Base-by-base conservation (phyloP, 2,329 filamentous ascomycete species). In the Aspergillus sp. region DNA sequence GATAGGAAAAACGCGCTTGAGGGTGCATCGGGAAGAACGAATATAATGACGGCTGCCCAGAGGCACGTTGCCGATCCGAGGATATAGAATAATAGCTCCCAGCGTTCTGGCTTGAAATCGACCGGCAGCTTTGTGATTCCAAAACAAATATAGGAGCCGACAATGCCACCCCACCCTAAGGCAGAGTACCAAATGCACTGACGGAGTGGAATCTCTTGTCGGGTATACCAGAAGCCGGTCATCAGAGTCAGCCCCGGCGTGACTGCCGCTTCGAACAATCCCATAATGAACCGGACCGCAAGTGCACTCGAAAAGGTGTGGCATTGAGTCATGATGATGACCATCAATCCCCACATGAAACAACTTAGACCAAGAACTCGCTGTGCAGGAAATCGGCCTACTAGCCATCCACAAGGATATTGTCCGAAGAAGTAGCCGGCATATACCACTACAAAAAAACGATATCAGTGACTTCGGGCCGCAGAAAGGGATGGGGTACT, bases 151-250 rank as follows among this genome's bases (percentile, higher is more conserved):
- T 61, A 58, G 21, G 59, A 61, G 8, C 52, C 56, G 33, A 56
- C 37, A 21, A 61, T 61, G 4, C 59, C 59, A 4, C 45, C 59
- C 55, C 52, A 61, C 6, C 59, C 59, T 6, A 61, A 35, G 2
- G 59, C 15, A 4, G 59, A 61, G 44, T 56, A 61, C 56, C 56
- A 61, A 8, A 61, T 61, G 27, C 59, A 61, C 33, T 58, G 56
- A 4, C 59, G 55, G 3, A 61, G 55, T 37, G 59, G 56, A 14
- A 61, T 61, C 37, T 61, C 59, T 7, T 48, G 45, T 4, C 59
- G 59, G 3, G 59, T 61, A 17, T 61, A 61, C 59, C 59, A 61
- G 41, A 61, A 61, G 6, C 59, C 56, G 14, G 59, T 58, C 56
- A 61, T 61, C 27, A 61, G 43, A 2, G 55, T 61, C 3, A 61